Conservation (phyloP, 2,329 filamentous ascomycete species). For the Trichoderma sp. region DNA sequence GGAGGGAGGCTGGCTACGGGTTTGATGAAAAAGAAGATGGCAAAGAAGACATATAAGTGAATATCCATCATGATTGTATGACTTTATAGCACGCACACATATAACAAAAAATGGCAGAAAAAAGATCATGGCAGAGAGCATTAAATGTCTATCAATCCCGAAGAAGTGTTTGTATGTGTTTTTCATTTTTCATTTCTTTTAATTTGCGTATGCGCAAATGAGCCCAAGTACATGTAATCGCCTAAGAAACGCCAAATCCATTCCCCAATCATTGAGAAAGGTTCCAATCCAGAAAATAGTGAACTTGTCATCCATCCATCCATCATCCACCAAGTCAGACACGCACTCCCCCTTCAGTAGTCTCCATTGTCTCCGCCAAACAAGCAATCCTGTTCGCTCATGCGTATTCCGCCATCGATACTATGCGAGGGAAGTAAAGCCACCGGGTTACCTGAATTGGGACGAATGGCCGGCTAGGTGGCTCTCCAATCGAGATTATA, state of each 20-base stretch:
- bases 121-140: not conserved
- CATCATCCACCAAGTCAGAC: not conserved
- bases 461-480: not conserved
- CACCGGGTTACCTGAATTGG: not conserved
- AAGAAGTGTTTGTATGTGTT: not conserved
- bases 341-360: not conserved
- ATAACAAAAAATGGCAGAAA: too few relatives aligned
- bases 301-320: not conserved
- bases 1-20: not conserved
- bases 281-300: not conserved
- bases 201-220: not conserved
- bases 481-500: not conserved
- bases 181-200: not conserved
- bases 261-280: not conserved
- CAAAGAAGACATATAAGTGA: not conserved
- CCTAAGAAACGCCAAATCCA: constrained; percentile 10
- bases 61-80: not conserved
- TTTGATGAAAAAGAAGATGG: not conserved
- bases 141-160: not conserved
- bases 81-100: not conserved
- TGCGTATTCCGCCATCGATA: not conserved
- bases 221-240: not conserved
- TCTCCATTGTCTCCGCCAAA: not conserved
- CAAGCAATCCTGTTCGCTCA: not conserved
- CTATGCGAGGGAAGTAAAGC: not conserved